Base-by-base conservation (phyloP, 129 eudicot genomes). In the Chrysanthemum seticuspe region DNA sequence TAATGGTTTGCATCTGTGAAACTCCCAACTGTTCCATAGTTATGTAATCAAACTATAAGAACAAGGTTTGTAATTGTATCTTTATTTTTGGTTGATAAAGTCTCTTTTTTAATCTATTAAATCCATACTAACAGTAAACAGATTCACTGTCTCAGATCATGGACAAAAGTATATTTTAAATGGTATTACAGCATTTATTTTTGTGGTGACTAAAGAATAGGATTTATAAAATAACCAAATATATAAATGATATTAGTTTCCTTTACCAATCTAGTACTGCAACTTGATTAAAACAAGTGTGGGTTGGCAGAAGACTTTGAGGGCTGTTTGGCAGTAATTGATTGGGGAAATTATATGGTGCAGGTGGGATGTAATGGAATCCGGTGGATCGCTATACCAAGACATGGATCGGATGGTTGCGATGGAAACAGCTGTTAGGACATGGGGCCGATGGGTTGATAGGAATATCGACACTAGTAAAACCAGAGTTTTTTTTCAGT, bases 401-500 rank as follows among this genome's bases (percentile, higher is more conserved):
- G 98, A 92, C 77, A 92, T 92, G 98, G 91, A 92, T 72, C 76
- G 91, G 4, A 70, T 85, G 81, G 82, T 78, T 60, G 98, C 96
- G 3, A 60, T 92, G 61, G 89, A 92, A 61, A 85, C 81, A 31
- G 98, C 83, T 18, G 85, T 92, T 10, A 80, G 85, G 72, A 92
- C 98, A 60, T 92, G 98, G 98, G 98, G 83, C 57, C 85, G 83
- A 68, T 92, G 98, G 98, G 87, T 87, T 1, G 98, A 89, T 48
- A 31, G 80, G 29, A 87, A 89, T 70, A 70, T 92, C 34, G 96
- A 92, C 85, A 69, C 71, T 12, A 82, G 70, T 23, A 81, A 69
- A 80, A 89, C 96, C 73, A 75, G 84, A 74, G 74, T 92, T 8
- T 89, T 92, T 76, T 92, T 92, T 71, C 96, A 89, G 78, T 81